Conservation (phyloP, 2,329 filamentous ascomycete species). For the Verruconis gallopava region DNA sequence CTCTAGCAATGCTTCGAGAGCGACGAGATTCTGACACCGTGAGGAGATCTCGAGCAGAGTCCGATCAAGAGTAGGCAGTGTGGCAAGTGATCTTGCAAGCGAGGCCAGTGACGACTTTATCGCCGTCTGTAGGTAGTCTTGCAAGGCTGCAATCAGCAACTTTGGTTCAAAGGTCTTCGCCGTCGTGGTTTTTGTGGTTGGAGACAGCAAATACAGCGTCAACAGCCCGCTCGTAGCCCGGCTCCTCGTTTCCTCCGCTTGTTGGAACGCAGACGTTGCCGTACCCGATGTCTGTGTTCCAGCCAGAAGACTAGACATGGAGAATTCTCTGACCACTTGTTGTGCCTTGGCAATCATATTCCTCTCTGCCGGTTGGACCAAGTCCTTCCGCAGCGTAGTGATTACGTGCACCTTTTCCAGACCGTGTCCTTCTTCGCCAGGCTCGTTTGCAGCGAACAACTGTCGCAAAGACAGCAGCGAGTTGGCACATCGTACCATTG, state of each 20-base stretch:
- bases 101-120: constrained; percentile 66
- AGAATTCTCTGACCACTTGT: constrained; percentile 72
- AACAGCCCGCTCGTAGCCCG: constrained; percentile 61
- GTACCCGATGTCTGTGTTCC: constrained; percentile 15
- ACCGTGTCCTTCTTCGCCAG: constrained; percentile 62
- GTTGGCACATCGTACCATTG: constrained; percentile 69
- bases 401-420: constrained; percentile 64
- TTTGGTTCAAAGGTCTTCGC: constrained; percentile 46
- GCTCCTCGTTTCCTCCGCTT: constrained; percentile 61
- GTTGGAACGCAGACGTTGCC: constrained; percentile 34
- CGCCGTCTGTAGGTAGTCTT: constrained; percentile 69
- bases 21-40: constrained; percentile 83
- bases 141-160: constrained; percentile 61
- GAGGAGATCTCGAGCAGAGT: constrained; percentile 70
- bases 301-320: constrained; percentile 45
- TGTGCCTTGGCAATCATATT: constrained; percentile 61
- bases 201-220: constrained; percentile 71
- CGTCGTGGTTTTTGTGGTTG: constrained; percentile 40
- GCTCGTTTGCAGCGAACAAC: constrained; percentile 52
- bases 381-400: constrained; percentile 52
- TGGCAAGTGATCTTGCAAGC: constrained; percentile 61
- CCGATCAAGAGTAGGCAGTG: constrained; percentile 69
- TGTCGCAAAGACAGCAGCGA: constrained; percentile 66
- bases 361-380: constrained; percentile 60
- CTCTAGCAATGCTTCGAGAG: constrained; percentile 65